phyloP scores from a whole-genome alignment of 768 basidiomycete genomes.

The Kwoniella sp. region DNA sequence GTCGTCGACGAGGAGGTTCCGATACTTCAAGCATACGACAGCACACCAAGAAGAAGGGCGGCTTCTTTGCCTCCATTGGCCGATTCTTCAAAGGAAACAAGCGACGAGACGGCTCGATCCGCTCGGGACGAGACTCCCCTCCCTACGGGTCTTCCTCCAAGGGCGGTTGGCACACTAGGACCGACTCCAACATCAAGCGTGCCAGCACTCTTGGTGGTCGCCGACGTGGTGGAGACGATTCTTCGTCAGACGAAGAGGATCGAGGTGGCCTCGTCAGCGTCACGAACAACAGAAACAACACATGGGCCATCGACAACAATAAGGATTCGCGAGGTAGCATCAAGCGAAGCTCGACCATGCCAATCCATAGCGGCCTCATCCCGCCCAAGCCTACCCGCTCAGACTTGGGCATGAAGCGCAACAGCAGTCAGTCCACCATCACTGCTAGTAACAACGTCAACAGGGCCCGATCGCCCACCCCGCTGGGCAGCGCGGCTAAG shows the following conservation, averaged over 20 bases:
- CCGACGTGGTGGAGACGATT: slow-evolving; percentile 26
- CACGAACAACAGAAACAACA: slow-evolving; percentile 40
- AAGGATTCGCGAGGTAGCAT: slow-evolving; percentile 1
- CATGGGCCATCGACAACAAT: slow-evolving; percentile 39
- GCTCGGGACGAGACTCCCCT: slow-evolving; percentile 44
- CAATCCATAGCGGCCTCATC: slow-evolving; percentile 42
- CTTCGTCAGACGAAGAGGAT: slow-evolving; percentile 40
- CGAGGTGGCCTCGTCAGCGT: slow-evolving; percentile 40
- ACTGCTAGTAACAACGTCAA: slow-evolving; percentile 25
- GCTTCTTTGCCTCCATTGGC: slow-evolving; percentile 45
- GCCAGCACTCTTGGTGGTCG: slow-evolving; percentile 13
- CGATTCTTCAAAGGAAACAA: slow-evolving; percentile 42
- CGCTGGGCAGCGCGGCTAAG: slow-evolving; percentile 12
- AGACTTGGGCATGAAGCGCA: slow-evolving; percentile 32
- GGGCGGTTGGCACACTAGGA: slow-evolving; percentile 45
- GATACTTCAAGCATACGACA: slow-evolving; percentile 37
- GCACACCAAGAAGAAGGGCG: slow-evolving; percentile 40
- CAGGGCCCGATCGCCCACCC: slow-evolving; percentile 12
- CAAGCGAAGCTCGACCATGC: slow-evolving; percentile 35
- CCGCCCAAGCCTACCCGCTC: slow-evolving; percentile 33
- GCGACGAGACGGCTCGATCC: slow-evolving; percentile 17
- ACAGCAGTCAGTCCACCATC: slow-evolving; percentile 40
- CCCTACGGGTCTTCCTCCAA: slow-evolving; percentile 28
- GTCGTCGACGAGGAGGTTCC: slow-evolving; percentile 14
- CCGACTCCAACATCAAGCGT: slow-evolving; percentile 45